A percentile compares a stretch with the other conserved stretches of the same genome.
Evolutionary conservation across 2,329 filamentous ascomycete species (phyloP).

Genomic region (Colletotrichum sp.): DNA sequence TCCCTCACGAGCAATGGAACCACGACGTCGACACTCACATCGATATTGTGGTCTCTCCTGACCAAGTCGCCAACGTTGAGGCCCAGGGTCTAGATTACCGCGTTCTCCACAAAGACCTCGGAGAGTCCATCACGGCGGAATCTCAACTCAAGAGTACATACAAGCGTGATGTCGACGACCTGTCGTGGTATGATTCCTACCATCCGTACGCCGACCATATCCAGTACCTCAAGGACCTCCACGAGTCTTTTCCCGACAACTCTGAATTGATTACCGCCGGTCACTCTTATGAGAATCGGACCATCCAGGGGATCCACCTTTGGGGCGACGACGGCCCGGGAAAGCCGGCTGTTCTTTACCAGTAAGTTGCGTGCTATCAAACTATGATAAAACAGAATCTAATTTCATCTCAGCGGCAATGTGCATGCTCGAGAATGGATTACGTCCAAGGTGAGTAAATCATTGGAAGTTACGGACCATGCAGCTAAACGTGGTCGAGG

Average conservation of each 20-base stretch:
- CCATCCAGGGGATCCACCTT: constrained; percentile 63
- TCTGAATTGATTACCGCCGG: constrained; percentile 51
- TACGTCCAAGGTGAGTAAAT: constrained; percentile 52
- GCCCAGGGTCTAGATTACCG: constrained; percentile 26
- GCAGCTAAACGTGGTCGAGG: constrained; percentile 16
- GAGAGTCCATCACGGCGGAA: constrained; percentile 27
- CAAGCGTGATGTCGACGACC: constrained; percentile 31
- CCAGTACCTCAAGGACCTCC: constrained; percentile 47
- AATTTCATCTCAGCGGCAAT: constrained; percentile 33
- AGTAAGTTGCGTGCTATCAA: constrained; percentile 22
- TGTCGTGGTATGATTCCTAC: constrained; percentile 55
- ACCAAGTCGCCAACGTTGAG: constrained; percentile 24
- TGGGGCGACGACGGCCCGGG: constrained; percentile 47
- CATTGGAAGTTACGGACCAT: accelerated
- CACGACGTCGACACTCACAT: constrained; percentile 24
- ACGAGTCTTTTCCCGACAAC: constrained; percentile 44
- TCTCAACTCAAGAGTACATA: neutral
- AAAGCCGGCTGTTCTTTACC: constrained; percentile 53
- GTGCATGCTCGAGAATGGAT: constrained; percentile 62
- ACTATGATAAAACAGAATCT: neutral
- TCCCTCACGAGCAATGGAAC: constrained; percentile 28
- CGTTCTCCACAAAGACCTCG: constrained; percentile 27
- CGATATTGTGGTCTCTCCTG: constrained; percentile 30
- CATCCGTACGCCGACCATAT: constrained; percentile 56
- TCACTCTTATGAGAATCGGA: constrained; percentile 46